Evolutionary conservation across 2,329 filamentous ascomycete genomes (phyloP).

Genomic region (Sordariomycetes sp.): DNA sequence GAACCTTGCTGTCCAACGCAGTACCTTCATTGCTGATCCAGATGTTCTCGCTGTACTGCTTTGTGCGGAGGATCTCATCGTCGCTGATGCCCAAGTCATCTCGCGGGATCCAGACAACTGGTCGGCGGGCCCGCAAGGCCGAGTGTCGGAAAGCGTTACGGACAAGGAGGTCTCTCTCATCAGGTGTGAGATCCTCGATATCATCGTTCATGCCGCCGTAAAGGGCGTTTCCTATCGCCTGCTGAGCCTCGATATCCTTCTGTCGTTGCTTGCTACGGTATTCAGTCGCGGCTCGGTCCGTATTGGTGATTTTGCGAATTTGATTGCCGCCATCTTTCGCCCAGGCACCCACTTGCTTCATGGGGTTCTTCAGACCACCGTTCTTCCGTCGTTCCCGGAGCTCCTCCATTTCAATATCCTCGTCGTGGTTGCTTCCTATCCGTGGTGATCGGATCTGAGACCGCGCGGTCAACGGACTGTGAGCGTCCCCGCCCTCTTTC

Average conservation of each 20-base stretch:
- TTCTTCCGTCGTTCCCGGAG: conserved; percentile 10
- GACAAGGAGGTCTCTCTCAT: conserved; percentile 78
- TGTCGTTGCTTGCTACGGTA: conserved; percentile 39
- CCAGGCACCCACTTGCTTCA: conserved; percentile 38
- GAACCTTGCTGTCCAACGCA: conserved; percentile 71
- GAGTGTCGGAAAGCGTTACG: conserved; percentile 86
- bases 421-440: conserved; percentile 19
- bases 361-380: conserved; percentile 29
- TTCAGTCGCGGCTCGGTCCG: conserved; percentile 28
- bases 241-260: conserved; percentile 64
- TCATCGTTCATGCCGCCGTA: conserved; percentile 87
- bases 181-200: conserved; percentile 85
- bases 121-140: conserved; percentile 73
- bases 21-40: conserved; percentile 95
- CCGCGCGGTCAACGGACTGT: neutral
- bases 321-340: conserved; percentile 33
- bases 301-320: conserved; percentile 31
- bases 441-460: neutral
- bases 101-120: conserved; percentile 87
- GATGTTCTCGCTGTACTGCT: conserved; percentile 66
- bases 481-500: neutral
- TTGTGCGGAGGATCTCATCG: conserved; percentile 77
- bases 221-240: conserved; percentile 66
- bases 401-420: conserved; percentile 31
- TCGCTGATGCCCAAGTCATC: conserved; percentile 87